Percentiles rank a stretch among this genome's conserved stretches.
phyloP scores from a whole-genome alignment of 805 yeast genomes.

The Dipodascopsis uninucleata region DNA sequence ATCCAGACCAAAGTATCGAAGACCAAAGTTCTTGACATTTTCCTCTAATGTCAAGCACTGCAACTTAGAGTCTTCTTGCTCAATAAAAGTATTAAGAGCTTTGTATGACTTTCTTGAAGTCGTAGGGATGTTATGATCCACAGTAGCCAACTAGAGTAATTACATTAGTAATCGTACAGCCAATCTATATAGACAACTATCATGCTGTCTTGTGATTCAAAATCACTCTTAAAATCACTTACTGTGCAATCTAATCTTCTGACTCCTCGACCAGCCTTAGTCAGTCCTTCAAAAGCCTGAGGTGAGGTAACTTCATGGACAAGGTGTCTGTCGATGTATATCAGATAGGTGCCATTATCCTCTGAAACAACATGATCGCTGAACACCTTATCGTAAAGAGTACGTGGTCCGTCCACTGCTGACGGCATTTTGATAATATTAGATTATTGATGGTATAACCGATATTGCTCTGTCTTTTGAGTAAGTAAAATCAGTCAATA shows the following conservation, averaged over 20 bases:
- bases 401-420: constrained; percentile 48
- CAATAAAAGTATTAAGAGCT: constrained; percentile 71
- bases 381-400: constrained; percentile 94
- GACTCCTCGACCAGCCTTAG: constrained; percentile 79
- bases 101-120: constrained; percentile 75
- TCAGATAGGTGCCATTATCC: constrained; percentile 77
- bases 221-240: constrained; percentile 1
- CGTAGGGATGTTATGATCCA: constrained; percentile 82
- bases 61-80: constrained; percentile 84
- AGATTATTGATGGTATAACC: too few relatives aligned
- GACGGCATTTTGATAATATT: constrained; percentile 33
- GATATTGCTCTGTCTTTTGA: too few relatives aligned
- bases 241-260: constrained; percentile 56
- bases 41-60: constrained; percentile 91
- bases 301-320: constrained; percentile 99
- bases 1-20: constrained; percentile 90
- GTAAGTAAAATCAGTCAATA: too few relatives aligned
- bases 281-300: constrained; percentile 95
- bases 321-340: constrained; percentile 93
- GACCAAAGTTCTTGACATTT: constrained; percentile 84
- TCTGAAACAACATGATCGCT: constrained; percentile 89
- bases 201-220: neutral
- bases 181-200: neutral
- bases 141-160: constrained; percentile 30
- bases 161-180: neutral